Evolutionary conservation across 106 monocot species (phyloP).

Genomic region (Allium cepa): DNA sequence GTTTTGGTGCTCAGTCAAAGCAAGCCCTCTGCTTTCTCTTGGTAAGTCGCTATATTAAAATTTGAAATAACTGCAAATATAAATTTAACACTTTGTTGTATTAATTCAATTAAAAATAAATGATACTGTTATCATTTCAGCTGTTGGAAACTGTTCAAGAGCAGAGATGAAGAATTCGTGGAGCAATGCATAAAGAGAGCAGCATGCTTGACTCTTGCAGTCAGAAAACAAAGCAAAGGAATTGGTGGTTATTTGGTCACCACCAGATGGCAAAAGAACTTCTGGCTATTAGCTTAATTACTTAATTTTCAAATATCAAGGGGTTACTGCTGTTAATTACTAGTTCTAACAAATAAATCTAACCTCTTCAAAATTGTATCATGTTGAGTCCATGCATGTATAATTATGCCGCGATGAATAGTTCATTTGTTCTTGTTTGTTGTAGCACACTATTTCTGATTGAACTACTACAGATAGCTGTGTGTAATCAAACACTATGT

Average conservation of each 20-base stretch:
- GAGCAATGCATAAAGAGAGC: constrained; percentile 63
- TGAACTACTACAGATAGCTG: too few species aligned
- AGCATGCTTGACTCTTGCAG: constrained; percentile 50
- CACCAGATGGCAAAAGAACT: constrained; percentile 53
- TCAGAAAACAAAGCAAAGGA: constrained; percentile 50
- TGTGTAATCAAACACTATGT: too few species aligned
- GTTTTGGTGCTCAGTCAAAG: constrained; percentile 47
- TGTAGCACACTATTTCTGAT: too few species aligned
- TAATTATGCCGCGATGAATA: too few species aligned
- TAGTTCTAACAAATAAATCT: too few species aligned
- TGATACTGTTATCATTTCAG: constrained; percentile 2
- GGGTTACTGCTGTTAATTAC: too few species aligned
- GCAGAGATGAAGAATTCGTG: constrained; percentile 41
- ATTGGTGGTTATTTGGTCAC: constrained; percentile 58
- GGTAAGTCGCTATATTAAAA: constrained; percentile 20
- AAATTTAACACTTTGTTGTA: too few species aligned
- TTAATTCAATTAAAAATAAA: too few species aligned
- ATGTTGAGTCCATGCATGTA: too few species aligned
- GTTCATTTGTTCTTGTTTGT: too few species aligned
- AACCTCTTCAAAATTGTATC: too few species aligned
- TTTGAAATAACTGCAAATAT: too few species aligned
- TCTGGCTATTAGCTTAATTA: neutral
- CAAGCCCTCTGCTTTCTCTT: constrained; percentile 47
- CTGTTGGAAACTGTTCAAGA: constrained; percentile 14
- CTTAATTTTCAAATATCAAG: neutral